Evolutionary conservation across 306 rosid genomes (phyloP).

Genomic region (Arachis hypogaea): DNA sequence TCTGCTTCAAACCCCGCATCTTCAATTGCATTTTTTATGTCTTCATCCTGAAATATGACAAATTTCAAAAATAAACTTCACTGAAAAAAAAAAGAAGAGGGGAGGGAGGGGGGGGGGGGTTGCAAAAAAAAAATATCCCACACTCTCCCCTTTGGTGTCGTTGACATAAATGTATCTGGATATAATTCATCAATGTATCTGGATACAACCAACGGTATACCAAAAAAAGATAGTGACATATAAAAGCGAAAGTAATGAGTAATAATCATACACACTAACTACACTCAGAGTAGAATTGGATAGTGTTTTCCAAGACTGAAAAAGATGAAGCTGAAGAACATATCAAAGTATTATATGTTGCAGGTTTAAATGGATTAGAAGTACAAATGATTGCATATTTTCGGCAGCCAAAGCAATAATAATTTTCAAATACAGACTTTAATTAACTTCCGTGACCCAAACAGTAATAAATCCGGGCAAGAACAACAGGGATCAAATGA

Average conservation of each 20-base stretch:
- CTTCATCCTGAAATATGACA: slow-evolving; percentile 68
- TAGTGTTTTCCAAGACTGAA: slow-evolving; percentile 3
- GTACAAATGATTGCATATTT: slow-evolving; percentile 14
- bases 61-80: slow-evolving; percentile 34
- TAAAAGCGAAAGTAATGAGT: background rate
- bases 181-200: too few species aligned
- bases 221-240: background rate
- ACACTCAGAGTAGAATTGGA: slow-evolving; percentile 12
- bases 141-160: too few species aligned
- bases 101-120: too few species aligned
- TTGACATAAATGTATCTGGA: too few species aligned
- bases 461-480: background rate
- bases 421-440: slow-evolving; percentile 4
- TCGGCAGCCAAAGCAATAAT: slow-evolving; percentile 19
- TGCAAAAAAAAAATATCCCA: too few species aligned
- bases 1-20: slow-evolving; percentile 99
- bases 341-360: background rate
- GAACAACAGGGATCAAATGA: background rate
- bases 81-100: too few species aligned
- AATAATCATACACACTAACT: background rate
- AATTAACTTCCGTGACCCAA: background rate
- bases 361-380: background rate
- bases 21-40: slow-evolving; percentile 85
- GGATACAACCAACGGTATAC: too few species aligned
- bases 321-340: background rate